These are phyloP conservation scores for Arabis alpina DNA, from an alignment of 345 rosid species.

Conservation along the genomic window DNA sequence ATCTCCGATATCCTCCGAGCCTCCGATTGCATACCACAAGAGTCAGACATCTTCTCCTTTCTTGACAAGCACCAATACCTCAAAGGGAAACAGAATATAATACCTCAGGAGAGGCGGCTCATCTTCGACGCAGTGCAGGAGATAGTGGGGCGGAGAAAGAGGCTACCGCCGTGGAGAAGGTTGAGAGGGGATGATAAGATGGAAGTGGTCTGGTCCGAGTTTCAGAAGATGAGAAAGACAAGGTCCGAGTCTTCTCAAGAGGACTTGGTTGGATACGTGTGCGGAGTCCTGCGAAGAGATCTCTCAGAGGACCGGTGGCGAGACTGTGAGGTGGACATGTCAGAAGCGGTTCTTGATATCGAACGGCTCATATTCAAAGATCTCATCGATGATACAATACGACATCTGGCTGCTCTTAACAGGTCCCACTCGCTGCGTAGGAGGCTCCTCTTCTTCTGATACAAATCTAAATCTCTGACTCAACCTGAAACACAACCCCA, in stretches of 20 bases:
- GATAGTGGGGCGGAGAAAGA: constrained; percentile 56
- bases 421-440: constrained; percentile 50
- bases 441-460: constrained; percentile 83
- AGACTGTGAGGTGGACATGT: constrained; percentile 64
- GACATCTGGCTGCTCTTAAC: constrained; percentile 56
- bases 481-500: not conserved
- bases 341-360: constrained; percentile 73
- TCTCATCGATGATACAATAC: constrained; percentile 78
- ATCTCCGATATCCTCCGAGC: constrained; percentile 73
- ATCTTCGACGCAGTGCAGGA: constrained; percentile 71
- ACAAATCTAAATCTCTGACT: constrained; percentile 11
- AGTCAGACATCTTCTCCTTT: constrained; percentile 57
- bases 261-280: constrained; percentile 65
- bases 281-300: constrained; percentile 77
- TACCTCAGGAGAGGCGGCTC: constrained; percentile 60
- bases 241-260: constrained; percentile 36
- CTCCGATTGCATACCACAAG: constrained; percentile 58
- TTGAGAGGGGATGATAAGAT: constrained; percentile 42
- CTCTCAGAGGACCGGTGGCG: constrained; percentile 77
- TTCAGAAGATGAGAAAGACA: constrained; percentile 56
- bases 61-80: constrained; percentile 79
- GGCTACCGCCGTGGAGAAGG: constrained; percentile 63
- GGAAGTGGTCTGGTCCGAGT: constrained; percentile 74
- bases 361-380: constrained; percentile 88
- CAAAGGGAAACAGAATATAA: constrained; percentile 10